phyloP scores from a whole-genome alignment of 2,329 filamentous ascomycete genomes.

The Ophiostoma ips region DNA sequence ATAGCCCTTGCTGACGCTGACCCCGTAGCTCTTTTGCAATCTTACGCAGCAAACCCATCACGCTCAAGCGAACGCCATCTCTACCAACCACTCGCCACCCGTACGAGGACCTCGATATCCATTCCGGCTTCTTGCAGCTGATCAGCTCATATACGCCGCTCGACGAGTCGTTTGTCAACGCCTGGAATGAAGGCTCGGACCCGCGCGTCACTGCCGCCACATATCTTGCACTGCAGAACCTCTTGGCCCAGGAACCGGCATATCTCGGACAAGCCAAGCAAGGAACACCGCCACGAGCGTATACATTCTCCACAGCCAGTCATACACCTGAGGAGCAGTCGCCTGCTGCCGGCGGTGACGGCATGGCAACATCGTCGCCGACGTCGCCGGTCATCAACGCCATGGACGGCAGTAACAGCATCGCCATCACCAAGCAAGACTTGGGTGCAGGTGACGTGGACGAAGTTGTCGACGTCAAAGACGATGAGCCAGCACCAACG shows the following conservation, averaged over 20 bases:
- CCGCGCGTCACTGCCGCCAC: constrained; percentile 22
- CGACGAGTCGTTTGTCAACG: constrained; percentile 47
- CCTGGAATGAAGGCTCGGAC: constrained; percentile 46
- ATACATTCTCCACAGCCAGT: constrained; percentile 2
- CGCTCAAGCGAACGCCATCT: constrained; percentile 43
- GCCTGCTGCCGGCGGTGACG: constrained; percentile 12
- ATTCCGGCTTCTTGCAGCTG: constrained; percentile 45
- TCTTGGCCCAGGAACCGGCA: constrained; percentile 21
- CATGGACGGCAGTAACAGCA: not conserved
- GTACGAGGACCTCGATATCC: constrained; percentile 37
- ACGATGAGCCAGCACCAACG: constrained; percentile 29
- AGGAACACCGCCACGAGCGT: constrained; percentile 4
- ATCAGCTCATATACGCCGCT: constrained; percentile 48
- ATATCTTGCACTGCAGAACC: constrained; percentile 23
- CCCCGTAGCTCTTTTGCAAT: constrained; percentile 40
- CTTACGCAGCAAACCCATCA: constrained; percentile 48
- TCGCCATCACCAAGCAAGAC: constrained; percentile 2
- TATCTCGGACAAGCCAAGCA: constrained; percentile 16
- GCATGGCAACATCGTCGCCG: not conserved
- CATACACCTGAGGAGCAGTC: constrained; percentile 30
- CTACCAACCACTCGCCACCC: constrained; percentile 37
- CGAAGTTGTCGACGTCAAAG: not conserved
- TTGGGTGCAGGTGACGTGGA: not conserved
- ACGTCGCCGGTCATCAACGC: not conserved
- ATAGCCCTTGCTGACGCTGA: too few relatives aligned